Evolutionary conservation across 176 grass and related monocot species (phyloP), one percentile per base, ranked within the genome.

Genomic region (Sorghum bicolor): DNA sequence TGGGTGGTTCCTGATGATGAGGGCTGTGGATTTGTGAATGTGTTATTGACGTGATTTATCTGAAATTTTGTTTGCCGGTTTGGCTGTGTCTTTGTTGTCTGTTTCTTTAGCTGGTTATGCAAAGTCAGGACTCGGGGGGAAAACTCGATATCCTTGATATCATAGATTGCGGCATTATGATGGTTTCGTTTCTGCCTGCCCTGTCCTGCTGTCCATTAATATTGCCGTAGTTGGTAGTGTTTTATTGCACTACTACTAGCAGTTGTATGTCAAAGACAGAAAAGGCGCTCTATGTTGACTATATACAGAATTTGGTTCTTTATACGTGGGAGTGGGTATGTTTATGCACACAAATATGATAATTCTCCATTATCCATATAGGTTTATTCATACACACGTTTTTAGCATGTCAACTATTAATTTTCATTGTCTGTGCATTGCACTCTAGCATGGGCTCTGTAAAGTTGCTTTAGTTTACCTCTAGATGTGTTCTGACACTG

Each of bases 161-260:
- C 10, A 22, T 29, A 30, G 10, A 20, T 88, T 72, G 14, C 64
- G 82, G 62, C 70, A 76, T 87, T 75, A 20, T 60, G 34, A 45
- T 61, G 71, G 58, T 22, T 68, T 30, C 28, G 22, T 86, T 34
- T 6, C 9, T 74, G 3, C 29, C 9, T 73, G 26, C 11, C n/a
- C 17, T 72, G 33, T 37, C 14, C 32, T 8, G 17, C 17, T 72
- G 33, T 37, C 14, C 32, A 64, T 65, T 34, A 34, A 55, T 14
- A 72, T 73, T 84, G 14, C 32, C 73, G 3, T 83, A 30, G 29
- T 47, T 61, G 61, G 45, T 74, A 57, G 48, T 79, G n/a, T 29
- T 0, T 72, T 40, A 5, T 77, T 40, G 15, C 33, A 5, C 33
- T 34, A 30, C 57, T 78, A 25, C 11, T 33, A 28, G 71, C 28